Evolutionary conservation across 345 rosid species (phyloP).

Genomic region (Eutrema japonicum): DNA sequence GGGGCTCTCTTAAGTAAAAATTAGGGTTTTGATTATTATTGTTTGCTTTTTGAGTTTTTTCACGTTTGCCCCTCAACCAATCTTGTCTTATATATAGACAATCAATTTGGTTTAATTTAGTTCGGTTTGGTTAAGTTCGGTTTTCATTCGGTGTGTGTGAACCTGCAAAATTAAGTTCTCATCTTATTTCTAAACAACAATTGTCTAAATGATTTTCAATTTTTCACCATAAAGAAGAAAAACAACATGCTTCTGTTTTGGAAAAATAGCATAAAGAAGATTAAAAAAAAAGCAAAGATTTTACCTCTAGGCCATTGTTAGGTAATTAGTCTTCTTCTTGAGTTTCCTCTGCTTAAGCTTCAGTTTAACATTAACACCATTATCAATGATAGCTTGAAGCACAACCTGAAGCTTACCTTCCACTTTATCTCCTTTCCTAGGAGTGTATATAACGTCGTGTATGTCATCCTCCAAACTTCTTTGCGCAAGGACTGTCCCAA

Average conservation of each 20-base stretch:
- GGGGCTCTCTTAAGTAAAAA: no score
- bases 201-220: no score
- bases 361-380: constrained; percentile 76
- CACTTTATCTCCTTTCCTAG: constrained; percentile 75
- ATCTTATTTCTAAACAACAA: no score
- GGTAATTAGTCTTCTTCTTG: constrained; percentile 43
- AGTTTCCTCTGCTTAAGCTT: constrained; percentile 75
- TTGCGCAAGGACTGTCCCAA: constrained; percentile 75
- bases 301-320: constrained; percentile 12
- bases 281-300: not conserved
- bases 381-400: constrained; percentile 70
- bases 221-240: not conserved
- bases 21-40: no score
- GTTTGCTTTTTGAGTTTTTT: no score
- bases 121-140: no score
- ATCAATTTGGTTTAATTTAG: no score
- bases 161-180: no score
- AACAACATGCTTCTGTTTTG: not conserved
- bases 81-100: no score
- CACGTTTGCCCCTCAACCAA: no score
- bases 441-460: constrained; percentile 71
- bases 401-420: constrained; percentile 85
- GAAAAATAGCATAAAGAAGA: not conserved
- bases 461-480: constrained; percentile 82
- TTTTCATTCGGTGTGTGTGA: no score